Evolutionary conservation across 495 filamentous ascomycete species (phyloP).

Genomic region (Sabuloglossum arenarium): DNA sequence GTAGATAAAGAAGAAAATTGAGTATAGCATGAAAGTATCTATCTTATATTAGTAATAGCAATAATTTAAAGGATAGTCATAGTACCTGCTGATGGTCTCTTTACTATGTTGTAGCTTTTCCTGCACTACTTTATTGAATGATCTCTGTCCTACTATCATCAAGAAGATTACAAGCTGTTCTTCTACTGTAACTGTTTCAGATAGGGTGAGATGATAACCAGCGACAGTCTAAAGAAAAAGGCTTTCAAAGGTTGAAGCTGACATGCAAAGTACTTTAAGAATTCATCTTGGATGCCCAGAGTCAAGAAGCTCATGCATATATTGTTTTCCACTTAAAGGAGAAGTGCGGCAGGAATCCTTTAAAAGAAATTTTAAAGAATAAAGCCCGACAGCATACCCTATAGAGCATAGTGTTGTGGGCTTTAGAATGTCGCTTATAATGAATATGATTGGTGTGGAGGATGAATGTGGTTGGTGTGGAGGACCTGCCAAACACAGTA

Average conservation of each 20-base stretch:
- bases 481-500: no score
- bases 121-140: not conserved
- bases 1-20: not conserved
- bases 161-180: not conserved
- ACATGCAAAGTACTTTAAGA: no score
- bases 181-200: not conserved
- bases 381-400: no score
- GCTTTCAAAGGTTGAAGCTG: not conserved
- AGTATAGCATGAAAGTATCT: not conserved
- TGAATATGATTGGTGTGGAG: no score
- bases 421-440: no score
- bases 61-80: not conserved
- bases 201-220: not conserved
- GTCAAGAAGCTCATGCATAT: no score
- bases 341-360: no score
- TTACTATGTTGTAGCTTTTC: not conserved
- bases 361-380: no score
- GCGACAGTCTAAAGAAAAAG: not conserved
- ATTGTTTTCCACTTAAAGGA: no score
- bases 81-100: not conserved
- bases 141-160: not conserved
- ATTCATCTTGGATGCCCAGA: no score
- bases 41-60: not conserved
- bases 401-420: no score
- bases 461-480: no score